Percentiles rank a stretch among this genome's conserved stretches.
phyloP scores from a whole-genome alignment of 768 basidiomycete species.

The Podaxis sp. region DNA sequence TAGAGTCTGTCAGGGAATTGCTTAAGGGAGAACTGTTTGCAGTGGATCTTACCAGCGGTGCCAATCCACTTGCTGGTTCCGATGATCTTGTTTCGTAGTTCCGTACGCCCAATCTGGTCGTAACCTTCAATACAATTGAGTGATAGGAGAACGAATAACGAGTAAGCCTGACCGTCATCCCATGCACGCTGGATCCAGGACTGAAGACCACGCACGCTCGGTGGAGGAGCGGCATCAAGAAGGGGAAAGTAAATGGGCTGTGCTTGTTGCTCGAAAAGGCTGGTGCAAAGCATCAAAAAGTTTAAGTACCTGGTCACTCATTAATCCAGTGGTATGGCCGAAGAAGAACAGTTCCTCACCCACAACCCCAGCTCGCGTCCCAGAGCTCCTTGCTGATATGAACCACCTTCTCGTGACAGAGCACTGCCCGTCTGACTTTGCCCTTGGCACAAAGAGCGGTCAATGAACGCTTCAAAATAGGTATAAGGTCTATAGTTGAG shows the following conservation, averaged over 20 bases:
- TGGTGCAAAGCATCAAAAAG: slow-evolving; percentile 75
- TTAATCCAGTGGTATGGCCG: slow-evolving; percentile 6
- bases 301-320: slow-evolving; percentile 66
- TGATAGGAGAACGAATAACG: slow-evolving; percentile 16
- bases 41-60: slow-evolving; percentile 56
- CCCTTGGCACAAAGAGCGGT: slow-evolving; percentile 51
- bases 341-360: slow-evolving; percentile 37
- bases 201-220: slow-evolving; percentile 76
- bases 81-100: slow-evolving; percentile 53
- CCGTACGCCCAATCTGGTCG: slow-evolving; percentile 62
- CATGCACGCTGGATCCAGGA: slow-evolving; percentile 82
- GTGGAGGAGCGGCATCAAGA: slow-evolving; percentile 55
- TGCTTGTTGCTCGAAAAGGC: slow-evolving; percentile 63
- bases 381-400: slow-evolving; percentile 58
- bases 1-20: slow-evolving; percentile 7
- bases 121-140: slow-evolving; percentile 46
- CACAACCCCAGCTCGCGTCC: slow-evolving; percentile 75
- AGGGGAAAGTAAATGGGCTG: slow-evolving; percentile 65
- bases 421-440: slow-evolving; percentile 50
- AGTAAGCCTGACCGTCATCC: slow-evolving; percentile 48
- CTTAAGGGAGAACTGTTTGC: background rate
- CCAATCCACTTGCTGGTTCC: slow-evolving; percentile 79
- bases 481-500: slow-evolving; percentile 54
- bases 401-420: slow-evolving; percentile 64
- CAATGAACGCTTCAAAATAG: slow-evolving; percentile 57